phyloP scores from a whole-genome alignment of 495 filamentous ascomycete genomes.

The Trypethelium eluteriae region DNA sequence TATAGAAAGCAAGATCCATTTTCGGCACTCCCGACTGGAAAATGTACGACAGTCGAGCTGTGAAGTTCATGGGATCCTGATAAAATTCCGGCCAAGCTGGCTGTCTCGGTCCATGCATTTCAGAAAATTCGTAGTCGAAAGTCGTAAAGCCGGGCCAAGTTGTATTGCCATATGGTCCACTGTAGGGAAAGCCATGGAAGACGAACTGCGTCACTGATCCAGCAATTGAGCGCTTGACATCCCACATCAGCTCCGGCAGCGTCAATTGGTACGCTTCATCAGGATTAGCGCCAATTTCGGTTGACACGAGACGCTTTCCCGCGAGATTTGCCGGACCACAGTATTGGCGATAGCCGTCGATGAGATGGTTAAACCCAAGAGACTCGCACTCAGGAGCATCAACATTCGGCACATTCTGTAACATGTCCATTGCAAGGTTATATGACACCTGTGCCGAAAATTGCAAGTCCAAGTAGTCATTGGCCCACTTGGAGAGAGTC shows the following conservation, averaged over 20 bases:
- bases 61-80: slow-evolving; percentile 37
- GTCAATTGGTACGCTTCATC: slow-evolving; percentile 17
- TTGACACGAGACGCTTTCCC: slow-evolving; percentile 23
- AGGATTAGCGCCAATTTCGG: slow-evolving; percentile 22
- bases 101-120: slow-evolving; percentile 39
- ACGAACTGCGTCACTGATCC: slow-evolving; percentile 43
- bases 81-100: slow-evolving; percentile 40
- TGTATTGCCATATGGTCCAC: slow-evolving; percentile 36
- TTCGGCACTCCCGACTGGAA: slow-evolving; percentile 39
- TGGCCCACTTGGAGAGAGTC: slow-evolving; percentile 33
- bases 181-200: slow-evolving; percentile 42
- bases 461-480: slow-evolving; percentile 18
- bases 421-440: slow-evolving; percentile 44
- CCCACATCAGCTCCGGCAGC: slow-evolving; percentile 22
- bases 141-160: slow-evolving; percentile 46
- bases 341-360: slow-evolving; percentile 44
- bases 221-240: slow-evolving; percentile 31
- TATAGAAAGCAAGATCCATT: slow-evolving; percentile 40
- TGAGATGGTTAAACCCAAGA: slow-evolving; percentile 37
- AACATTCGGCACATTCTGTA: slow-evolving; percentile 34
- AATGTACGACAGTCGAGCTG: slow-evolving; percentile 36
- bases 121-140: slow-evolving; percentile 40
- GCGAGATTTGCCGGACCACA: slow-evolving; percentile 37
- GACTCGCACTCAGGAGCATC: slow-evolving; percentile 45
- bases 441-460: slow-evolving; percentile 44